A percentile compares a stretch with the other conserved stretches of the same genome.
Conservation (phyloP, 192 early-diverging fungal genomes). For the Dissophora ornata region DNA sequence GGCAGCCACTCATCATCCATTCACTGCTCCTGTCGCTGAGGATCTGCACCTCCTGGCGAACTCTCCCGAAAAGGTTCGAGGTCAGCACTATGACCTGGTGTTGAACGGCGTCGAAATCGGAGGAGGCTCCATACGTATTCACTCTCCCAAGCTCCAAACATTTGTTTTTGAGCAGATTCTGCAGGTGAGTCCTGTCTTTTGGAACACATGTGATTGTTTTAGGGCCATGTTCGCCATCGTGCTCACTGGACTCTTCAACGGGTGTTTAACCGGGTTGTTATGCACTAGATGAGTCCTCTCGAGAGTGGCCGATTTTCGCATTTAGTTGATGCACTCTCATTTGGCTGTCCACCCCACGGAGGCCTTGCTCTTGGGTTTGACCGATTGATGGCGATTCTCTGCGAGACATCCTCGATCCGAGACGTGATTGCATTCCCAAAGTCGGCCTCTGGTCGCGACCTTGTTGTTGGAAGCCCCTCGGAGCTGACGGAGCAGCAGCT, state of each 20-base stretch:
- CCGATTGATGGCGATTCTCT: conserved; percentile 80
- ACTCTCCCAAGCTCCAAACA: conserved; percentile 79
- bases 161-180: conserved; percentile 81
- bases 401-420: conserved; percentile 76
- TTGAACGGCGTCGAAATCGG: conserved; percentile 93
- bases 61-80: conserved; percentile 73
- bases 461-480: conserved; percentile 83
- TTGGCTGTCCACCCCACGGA: conserved; percentile 91
- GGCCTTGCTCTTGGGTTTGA: conserved; percentile 90
- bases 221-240: too few relatives aligned
- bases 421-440: conserved; percentile 97
- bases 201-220: too few relatives aligned
- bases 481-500: conserved; percentile 67
- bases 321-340: conserved; percentile 80
- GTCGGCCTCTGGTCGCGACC: conserved; percentile 79
- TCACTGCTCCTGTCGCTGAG: conserved; percentile 82
- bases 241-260: too few relatives aligned
- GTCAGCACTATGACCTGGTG: conserved; percentile 92
- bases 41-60: conserved; percentile 72
- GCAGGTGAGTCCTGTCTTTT: conserved; percentile 46
- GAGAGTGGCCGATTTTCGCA: conserved; percentile 80
- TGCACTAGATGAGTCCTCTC: conserved; percentile 61
- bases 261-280: too few relatives aligned
- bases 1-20: conserved; percentile 90
- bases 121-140: conserved; percentile 90